Base-by-base conservation (phyloP, 108 stramenopile genomes). In the Skeletonema potamos region DNA sequence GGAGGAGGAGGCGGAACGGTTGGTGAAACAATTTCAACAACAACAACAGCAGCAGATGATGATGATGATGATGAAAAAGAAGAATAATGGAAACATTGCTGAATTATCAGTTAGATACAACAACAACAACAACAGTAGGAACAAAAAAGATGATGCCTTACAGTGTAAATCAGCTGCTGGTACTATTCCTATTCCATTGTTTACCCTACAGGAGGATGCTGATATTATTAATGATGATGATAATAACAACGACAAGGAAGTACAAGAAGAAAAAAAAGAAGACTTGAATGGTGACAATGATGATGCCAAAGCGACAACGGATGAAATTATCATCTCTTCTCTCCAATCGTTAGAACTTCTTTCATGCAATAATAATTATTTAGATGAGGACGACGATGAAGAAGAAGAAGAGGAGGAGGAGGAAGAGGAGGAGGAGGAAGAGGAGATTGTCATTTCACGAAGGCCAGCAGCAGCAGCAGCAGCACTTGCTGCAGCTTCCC, bases 21-120 rank as follows among this genome's bases (percentile, higher is more conserved):
- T 27, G 60, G 44, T 27, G 18, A 46, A 33, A n/a, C n/a, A n/a
- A n/a, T n/a, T n/a, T n/a, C n/a, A n/a, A n/a, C n/a, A n/a, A n/a
- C n/a, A n/a, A n/a, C n/a, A n/a, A n/a, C n/a, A n/a, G n/a, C n/a
- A n/a, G n/a, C n/a, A n/a, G 69, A 18, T 7, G 36, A 48, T 20
- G 37, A 26, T 34, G 72, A 6, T 36, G 48, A 44, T 22, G 54
- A 65, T 4, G 28, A 28, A 18, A 54, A 66, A 30, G 69, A 27
- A n/a, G n/a, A n/a, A n/a, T n/a, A n/a, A n/a, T n/a, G n/a, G n/a
- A n/a, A n/a, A n/a, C n/a, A n/a, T n/a, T n/a, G n/a, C n/a, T n/a
- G n/a, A n/a, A n/a, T n/a, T n/a, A n/a, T n/a, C 4, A 7, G 34
- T 34, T 4, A 34, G 34, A 7, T 4, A 7, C 6, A 7, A 34